Evolutionary conservation across 2,329 filamentous ascomycete genomes (phyloP), one percentile per base, ranked within the genome.

Genomic region (Trichoderma cornu-damae): DNA sequence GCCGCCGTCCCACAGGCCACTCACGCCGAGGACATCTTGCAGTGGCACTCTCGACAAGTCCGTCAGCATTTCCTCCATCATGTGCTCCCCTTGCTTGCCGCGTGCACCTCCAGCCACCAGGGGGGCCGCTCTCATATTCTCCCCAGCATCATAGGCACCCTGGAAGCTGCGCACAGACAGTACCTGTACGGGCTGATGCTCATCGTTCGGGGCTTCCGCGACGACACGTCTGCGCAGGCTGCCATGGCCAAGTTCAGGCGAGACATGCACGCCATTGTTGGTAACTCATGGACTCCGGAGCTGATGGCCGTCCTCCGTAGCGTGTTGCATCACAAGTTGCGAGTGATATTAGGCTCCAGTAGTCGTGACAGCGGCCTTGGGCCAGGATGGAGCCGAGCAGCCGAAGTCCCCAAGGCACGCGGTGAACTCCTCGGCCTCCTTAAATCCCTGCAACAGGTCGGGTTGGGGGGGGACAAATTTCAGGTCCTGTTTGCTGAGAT

Each of bases 401-500:
- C 30, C 16, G 40, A 43, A 6, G 67, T 72, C 8, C 68, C 74
- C 2, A 69, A 64, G 50, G 75, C 79, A 57, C 75, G 77, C 34
- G 72, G 76, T 30, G 78, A 82, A 49, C 71, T 89, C 46, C 70
- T 82, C 28, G 68, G 76, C 38, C 70, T 89, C 16, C 73, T 88
- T 2, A 77, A 80, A 48, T 79, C 82, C 7, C 72, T 91, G 14
- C 75, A 80, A 62, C 77, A 80, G 46, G 82, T 90, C 20, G 88
- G 88, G 0, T 73, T 91, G 16, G 84, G 84, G 1, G 86, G 86
- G 24, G 84, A 88, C 64, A 77, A 75, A 48, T 88, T 88, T 51
- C 85, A 90, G 65, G 79, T 87, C 28, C 75, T 88, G 34, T 86
- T 90, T 65, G 88, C 87, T 14, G 84, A 87, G 68, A 78, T 87